Conservation (phyloP, 2,329 filamentous ascomycete species). For the Venturia aucupariae region DNA sequence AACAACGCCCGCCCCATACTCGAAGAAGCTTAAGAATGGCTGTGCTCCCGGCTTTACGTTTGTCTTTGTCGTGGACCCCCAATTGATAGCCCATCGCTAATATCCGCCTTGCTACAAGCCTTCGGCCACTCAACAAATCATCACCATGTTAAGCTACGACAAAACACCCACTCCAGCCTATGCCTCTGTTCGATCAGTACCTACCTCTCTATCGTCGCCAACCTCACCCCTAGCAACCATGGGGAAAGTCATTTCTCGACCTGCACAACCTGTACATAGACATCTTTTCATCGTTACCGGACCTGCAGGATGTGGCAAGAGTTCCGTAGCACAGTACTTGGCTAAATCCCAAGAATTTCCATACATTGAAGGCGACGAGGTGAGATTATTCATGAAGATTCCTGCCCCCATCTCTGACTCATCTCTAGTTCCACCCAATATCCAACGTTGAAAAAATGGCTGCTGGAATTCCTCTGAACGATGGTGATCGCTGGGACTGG, state of each 20-base stretch:
- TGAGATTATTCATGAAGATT: constrained; percentile 22
- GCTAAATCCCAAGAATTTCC: constrained; percentile 33
- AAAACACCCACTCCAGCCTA: constrained; percentile 13
- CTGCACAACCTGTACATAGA: constrained; percentile 28
- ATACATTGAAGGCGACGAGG: constrained; percentile 44
- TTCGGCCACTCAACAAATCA: neutral
- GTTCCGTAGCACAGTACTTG: constrained; percentile 40
- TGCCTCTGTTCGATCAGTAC: constrained; percentile 14
- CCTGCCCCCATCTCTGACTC: neutral
- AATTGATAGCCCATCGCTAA: neutral
- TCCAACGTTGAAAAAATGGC: constrained; percentile 72
- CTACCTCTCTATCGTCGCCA: neutral
- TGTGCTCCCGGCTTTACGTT: neutral
- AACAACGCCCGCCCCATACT: neutral
- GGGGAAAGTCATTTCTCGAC: neutral
- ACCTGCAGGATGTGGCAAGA: constrained; percentile 46
- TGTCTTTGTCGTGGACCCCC: neutral
- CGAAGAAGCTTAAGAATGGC: constrained; percentile 4
- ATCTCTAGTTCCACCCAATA: constrained; percentile 38
- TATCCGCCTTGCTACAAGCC: neutral
- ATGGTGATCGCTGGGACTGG: constrained; percentile 97
- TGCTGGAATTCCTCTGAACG: constrained; percentile 71
- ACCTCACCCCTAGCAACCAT: neutral
- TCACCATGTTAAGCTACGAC: constrained; percentile 18
- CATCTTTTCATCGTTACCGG: constrained; percentile 45